Base-by-base conservation (phyloP, 1,139 yeast genomes). In the Keqinozyma sinolaborantium region DNA sequence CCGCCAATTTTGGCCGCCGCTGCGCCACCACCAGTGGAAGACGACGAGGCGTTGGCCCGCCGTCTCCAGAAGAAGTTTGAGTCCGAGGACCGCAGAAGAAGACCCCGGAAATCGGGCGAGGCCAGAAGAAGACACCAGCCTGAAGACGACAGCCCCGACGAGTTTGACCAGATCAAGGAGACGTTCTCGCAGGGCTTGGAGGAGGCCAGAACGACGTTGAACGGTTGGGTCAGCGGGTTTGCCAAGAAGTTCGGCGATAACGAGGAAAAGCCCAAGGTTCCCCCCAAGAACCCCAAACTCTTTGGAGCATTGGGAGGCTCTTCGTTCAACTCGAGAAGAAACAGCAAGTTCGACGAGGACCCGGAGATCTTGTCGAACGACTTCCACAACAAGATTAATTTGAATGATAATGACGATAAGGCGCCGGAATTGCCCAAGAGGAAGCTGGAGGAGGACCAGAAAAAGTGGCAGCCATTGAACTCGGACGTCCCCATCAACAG, bases 31-130 rank as follows among this genome's bases (percentile, higher is more conserved):
- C 44, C 35, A 53, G 40, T 47, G 19, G 50, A 53, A 40, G 83
- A 82, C 34, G 98, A 92, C 56, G 98, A 87, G 55, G 63, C 77
- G 19, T 67, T 90, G 44, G 97, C 97, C 2, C 75, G 95, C 41
- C 70, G 75, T 50, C 66, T 92, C 46, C 95, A 92, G 39, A 77
- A 77, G 47, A 80, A 84, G 49, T 84, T 73, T 53, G 83, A 69
- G 46, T 46, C 56, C 37, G 74, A 69, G 44, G 73, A 67, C 40
- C 58, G 60, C 36, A 47, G 58, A 40, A 55, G 65, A 38, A 45
- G 58, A 38, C 41, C 46, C 24, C 44, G 42, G 32, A 48, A 50
- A 31, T 43, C 41, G 25, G 40, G 44, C 33, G 51, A 40, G 6
- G 36, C 35, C 25, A 26, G 38, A 16, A 45, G 44, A 24, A 45